Conservation (phyloP, 1,284 basidiomycete genomes). For the Mrakiaceae sp. region DNA sequence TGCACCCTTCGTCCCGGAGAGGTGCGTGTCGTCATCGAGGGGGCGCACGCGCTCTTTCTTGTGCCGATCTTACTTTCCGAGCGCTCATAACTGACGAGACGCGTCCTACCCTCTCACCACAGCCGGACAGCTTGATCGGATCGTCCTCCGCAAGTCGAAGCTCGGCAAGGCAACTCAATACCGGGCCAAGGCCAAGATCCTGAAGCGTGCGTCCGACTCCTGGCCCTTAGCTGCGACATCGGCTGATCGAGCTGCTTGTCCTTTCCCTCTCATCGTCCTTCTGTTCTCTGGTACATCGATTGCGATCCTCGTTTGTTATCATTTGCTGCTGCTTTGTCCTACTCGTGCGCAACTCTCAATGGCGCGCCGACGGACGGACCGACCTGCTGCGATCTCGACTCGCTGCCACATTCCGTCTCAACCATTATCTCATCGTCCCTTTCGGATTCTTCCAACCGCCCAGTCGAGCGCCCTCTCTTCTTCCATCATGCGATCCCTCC, state of each 20-base stretch:
- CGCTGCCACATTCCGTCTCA: background rate
- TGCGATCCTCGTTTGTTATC: too few species aligned
- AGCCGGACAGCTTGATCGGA: slow-evolving; percentile 64
- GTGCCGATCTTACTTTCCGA: background rate
- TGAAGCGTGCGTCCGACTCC: slow-evolving; percentile 24
- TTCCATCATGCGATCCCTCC: slow-evolving; percentile 64
- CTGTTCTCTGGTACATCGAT: too few species aligned
- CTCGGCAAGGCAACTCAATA: slow-evolving; percentile 48
- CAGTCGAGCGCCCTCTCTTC: slow-evolving; percentile 63
- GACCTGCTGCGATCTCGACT: background rate
- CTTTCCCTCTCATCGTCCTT: too few species aligned
- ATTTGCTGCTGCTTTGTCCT: too few species aligned
- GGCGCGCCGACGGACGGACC: background rate
- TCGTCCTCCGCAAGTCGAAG: slow-evolving; percentile 59
- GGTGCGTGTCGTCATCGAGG: background rate
- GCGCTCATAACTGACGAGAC: too few species aligned
- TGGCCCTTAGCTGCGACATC: background rate
- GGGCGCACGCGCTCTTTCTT: background rate
- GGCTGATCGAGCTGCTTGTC: background rate
- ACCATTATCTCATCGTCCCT: background rate
- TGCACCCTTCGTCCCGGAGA: slow-evolving; percentile 67
- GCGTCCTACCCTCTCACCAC: background rate
- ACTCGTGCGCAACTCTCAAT: slow-evolving; percentile 19
- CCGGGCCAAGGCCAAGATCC: slow-evolving; percentile 37
- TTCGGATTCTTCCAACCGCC: slow-evolving; percentile 23